A percentile compares a stretch with the other conserved stretches of the same genome.
phyloP scores from a whole-genome alignment of 2,329 filamentous ascomycete genomes.

The Chaetothyriales sp. region DNA sequence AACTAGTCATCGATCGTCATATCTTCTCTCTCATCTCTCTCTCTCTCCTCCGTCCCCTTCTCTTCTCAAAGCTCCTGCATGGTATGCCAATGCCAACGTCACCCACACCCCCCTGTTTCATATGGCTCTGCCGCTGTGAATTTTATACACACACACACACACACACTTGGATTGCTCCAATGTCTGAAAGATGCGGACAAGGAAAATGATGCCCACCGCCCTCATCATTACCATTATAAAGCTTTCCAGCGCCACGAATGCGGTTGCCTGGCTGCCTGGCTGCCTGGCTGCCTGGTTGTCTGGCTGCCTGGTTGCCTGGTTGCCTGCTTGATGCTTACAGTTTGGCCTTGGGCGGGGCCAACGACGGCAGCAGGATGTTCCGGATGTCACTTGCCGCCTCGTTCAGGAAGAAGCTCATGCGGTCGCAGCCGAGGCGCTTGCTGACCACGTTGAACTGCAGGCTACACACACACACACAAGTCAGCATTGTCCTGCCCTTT shows the following conservation, averaged over 20 bases:
- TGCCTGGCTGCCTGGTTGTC: too few species aligned
- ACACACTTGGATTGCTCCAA: background rate
- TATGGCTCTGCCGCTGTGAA: background rate
- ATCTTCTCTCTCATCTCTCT: background rate
- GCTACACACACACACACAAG: slow-evolving; percentile 32
- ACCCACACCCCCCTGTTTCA: too few species aligned
- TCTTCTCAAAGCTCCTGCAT: background rate
- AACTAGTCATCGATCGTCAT: background rate
- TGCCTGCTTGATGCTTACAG: slow-evolving; percentile 40
- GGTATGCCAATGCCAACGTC: background rate
- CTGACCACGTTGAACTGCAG: slow-evolving; percentile 97
- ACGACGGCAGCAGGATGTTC: slow-evolving; percentile 67
- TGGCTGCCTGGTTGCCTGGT: too few species aligned
- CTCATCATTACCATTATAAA: background rate
- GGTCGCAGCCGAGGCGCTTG: slow-evolving; percentile 77
- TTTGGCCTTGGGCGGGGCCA: slow-evolving; percentile 75
- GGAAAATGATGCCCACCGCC: background rate
- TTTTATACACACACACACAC: background rate
- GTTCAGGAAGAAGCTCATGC: slow-evolving; percentile 91
- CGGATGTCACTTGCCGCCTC: slow-evolving; percentile 85
- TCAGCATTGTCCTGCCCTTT: slow-evolving; percentile 15
- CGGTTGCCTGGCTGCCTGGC: background rate
- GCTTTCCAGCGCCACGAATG: background rate
- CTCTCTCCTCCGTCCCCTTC: background rate
- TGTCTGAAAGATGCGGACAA: background rate